A percentile compares a stretch with the other conserved stretches of the same genome.
Conservation (phyloP, 805 yeast genomes). For the Myxozyma kluyveri region DNA sequence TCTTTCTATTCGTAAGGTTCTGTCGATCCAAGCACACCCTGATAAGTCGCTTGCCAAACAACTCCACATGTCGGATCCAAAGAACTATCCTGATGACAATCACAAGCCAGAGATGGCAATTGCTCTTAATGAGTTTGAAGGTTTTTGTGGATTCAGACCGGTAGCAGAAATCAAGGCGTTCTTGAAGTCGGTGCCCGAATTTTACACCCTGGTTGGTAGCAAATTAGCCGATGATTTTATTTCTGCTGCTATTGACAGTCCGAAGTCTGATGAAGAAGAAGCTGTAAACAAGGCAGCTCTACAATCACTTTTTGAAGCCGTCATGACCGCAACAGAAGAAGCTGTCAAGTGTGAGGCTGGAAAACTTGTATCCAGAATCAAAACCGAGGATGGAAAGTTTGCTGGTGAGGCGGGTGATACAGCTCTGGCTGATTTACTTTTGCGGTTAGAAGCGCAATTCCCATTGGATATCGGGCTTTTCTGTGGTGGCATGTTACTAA, state of each 20-base stretch:
- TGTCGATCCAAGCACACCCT: slow-evolving; percentile 97
- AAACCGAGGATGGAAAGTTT: slow-evolving; percentile 57
- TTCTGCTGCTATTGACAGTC: slow-evolving; percentile 21
- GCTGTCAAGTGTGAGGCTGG: slow-evolving; percentile 55
- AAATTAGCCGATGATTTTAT: slow-evolving; percentile 46
- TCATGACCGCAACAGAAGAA: slow-evolving; percentile 80
- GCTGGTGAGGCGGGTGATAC: slow-evolving; percentile 44
- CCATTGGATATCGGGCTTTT: slow-evolving; percentile 93
- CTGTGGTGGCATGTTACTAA: slow-evolving; percentile 90
- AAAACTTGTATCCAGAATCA: slow-evolving; percentile 64
- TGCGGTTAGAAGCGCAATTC: slow-evolving; percentile 79
- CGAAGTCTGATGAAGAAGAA: slow-evolving; percentile 50
- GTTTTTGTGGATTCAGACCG: slow-evolving; percentile 97
- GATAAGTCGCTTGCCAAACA: slow-evolving; percentile 79
- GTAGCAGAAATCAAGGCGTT: slow-evolving; percentile 69
- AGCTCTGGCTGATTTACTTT: slow-evolving; percentile 67
- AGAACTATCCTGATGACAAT: slow-evolving; percentile 89
- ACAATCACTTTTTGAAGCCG: slow-evolving; percentile 70
- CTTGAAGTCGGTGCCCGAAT: slow-evolving; percentile 72
- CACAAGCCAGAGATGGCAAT: slow-evolving; percentile 99
- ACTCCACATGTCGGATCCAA: slow-evolving; percentile 79
- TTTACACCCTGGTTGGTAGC: slow-evolving; percentile 64
- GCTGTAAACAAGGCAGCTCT: slow-evolving; percentile 59
- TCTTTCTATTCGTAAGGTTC: slow-evolving; percentile 84
- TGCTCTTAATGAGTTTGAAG: slow-evolving; percentile 93